A percentile compares a stretch with the other conserved stretches of the same genome.
Conservation (phyloP, 1,139 yeast genomes). For the Taiozyma sp. region DNA sequence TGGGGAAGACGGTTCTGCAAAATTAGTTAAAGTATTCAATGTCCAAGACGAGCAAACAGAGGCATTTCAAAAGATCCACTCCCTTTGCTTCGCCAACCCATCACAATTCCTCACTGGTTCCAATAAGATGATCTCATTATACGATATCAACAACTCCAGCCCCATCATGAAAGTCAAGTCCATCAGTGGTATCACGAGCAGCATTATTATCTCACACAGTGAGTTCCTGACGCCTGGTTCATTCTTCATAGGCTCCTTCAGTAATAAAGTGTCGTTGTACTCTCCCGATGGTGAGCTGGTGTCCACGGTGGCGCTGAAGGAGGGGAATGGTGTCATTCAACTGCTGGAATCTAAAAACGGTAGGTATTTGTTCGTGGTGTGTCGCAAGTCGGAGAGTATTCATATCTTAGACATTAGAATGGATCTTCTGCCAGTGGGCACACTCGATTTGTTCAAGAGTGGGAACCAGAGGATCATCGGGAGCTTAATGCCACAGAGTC, state of each 20-base stretch:
- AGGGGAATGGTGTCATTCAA: constrained; percentile 26
- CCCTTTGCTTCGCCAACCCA: constrained; percentile 14
- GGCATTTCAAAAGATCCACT: constrained; percentile 19
- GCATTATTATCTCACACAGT: constrained; percentile 8
- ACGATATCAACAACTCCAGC: constrained; percentile 22
- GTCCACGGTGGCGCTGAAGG: neutral
- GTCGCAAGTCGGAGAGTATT: constrained; percentile 22
- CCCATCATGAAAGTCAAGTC: neutral
- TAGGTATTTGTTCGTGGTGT: constrained; percentile 22
- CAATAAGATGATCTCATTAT: constrained; percentile 17
- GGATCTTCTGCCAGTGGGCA: constrained; percentile 21
- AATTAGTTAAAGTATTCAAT: constrained; percentile 9
- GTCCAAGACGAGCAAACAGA: constrained; percentile 19
- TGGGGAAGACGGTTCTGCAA: constrained; percentile 12
- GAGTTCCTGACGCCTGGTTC: constrained; percentile 9
- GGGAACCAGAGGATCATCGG: constrained; percentile 25
- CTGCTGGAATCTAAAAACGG: constrained; percentile 26
- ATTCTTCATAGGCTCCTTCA: constrained; percentile 17
- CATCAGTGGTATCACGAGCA: constrained; percentile 14
- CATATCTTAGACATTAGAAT: constrained; percentile 27
- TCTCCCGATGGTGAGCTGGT: constrained; percentile 3
- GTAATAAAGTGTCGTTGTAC: constrained; percentile 10
- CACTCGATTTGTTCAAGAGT: constrained; percentile 5
- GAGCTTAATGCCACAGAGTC: constrained; percentile 15
- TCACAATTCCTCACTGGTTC: constrained; percentile 21